Evolutionary conservation across 805 yeast genomes (phyloP), one percentile per base, ranked within the genome.

Genomic region (Candida germanica): DNA sequence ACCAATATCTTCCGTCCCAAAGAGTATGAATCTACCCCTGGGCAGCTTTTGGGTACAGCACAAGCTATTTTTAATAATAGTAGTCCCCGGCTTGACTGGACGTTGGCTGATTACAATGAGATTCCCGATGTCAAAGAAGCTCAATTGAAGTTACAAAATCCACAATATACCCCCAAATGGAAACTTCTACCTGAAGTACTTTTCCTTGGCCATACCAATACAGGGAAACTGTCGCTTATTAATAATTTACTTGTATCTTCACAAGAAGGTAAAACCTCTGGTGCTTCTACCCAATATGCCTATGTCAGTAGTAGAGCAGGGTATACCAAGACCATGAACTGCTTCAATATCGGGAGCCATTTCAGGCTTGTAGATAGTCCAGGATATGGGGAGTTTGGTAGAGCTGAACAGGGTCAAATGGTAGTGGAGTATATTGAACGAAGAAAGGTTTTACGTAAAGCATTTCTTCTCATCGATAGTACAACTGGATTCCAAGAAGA

Each of bases 371-470:
- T 87, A 2, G 98, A 89, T 53, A 74, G 87, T 16, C 98, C 98
- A 1, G 98, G 98, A 0, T 89, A 89, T 55, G 98, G 98, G 2
- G 71, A 61, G 26, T 77, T 71, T 42, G 88, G 94, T 12, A 71
- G 70, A 11, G 52, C 50, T 6, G 60, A 66, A 46, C 96, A 89
- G 53, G 97, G 96, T 2, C 61, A 73, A 26, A 69, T 80, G 19
- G 83, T 83, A 1, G 51, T 78, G 49, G 75, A 78, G 23, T 88
- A 87, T 50, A 56, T 89, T 6, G 59, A 61, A 18, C 62, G 71
- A 15, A 62, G 93, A 32, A 56, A 64, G 36, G 73, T 69, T 21
- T 61, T 88, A 15, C 62, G 72, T 20, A 69, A 79, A 31, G 79
- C 79, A 2, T 86, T 74, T 44, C 50, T 88, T 8, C 58, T 88